Evolutionary conservation across 495 filamentous ascomycete species (phyloP), one percentile per base, ranked within the genome.

Genomic region (Xanthoparmelia taractica): DNA sequence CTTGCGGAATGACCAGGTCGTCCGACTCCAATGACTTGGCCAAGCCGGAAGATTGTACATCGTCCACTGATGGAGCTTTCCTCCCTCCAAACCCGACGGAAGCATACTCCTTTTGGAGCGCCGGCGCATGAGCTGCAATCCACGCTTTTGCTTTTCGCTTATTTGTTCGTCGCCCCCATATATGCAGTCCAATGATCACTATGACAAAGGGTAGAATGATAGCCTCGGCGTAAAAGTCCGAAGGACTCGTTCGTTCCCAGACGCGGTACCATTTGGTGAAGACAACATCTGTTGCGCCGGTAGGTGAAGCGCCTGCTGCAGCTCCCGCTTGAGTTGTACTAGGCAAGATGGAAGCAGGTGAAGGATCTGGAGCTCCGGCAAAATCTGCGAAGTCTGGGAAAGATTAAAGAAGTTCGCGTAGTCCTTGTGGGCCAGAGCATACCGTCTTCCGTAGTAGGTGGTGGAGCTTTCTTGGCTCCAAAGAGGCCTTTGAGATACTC

Each of bases 231-330:
- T 86, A 82, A 80, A 98, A 98, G 70, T 98, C 94, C 66, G 75
- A 76, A 57, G 86, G 78, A 15, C 82, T 83, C 67, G 89, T 81
- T 67, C 94, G 90, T 82, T 98, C 92, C 83, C 93, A 94, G 36
- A 98, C 79, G 41, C 91, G 89, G 77, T 97, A 98, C 94, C 94
- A 97, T 78, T 90, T 90, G 50, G 94, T 96, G 73, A 88, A 96
- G 17, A 89, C 84, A 33, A 76, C 77, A 60, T 63, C 67, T 13
- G 70, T 70, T 12, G 67, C 73, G 40, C 73, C 68, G 59, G 79
- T 81, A 58, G 82, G 75, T 40, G 79, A 77, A 59, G 77, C 72
- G 36, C 78, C 74, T 56, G 76, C 79, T 55, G 75, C 72, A 60
- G 74, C 71, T 36, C 72, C 71, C 36, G 74, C 64, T n/a, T 74